Base-by-base conservation (phyloP, 192 early-diverging fungal genomes). In the Glomus cerebriforme region DNA sequence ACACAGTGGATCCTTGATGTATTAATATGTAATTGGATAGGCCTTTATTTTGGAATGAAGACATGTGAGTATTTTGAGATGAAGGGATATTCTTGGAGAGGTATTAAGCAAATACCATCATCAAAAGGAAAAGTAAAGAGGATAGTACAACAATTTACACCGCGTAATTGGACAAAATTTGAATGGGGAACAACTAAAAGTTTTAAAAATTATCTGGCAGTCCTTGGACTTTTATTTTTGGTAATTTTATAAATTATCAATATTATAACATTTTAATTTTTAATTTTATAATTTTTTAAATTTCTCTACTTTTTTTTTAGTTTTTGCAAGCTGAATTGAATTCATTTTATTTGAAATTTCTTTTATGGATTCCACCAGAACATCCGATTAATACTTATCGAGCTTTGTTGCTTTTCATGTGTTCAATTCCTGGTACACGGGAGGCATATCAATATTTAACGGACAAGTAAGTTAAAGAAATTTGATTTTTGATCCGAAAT, bases 61-160 rank as follows among this genome's bases (percentile, higher is more conserved):
- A 94, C 93, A 29, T 99, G 97, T 84, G 94, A 99, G 84, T 94
- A 97, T 84, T 96, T 96, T 83, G 94, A 95, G 75, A 91, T 97
- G 89, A 96, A 96, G 91, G 93, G 94, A 31, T 99, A 99, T 82
- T 96, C 95, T 2, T 99, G 96, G 95, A 92, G 94, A 82, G 95
- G 96, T 24, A 87, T 97, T 77, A 91, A 89, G 76, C 89, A 96
- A 71, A 97, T 99, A 81, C 90, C 87, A 35, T 90, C 94, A 22
- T 84, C 95, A 79, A 88, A 91, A 73, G 97, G 96, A 45, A 99
- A 96, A 85, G 80, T 96, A 31, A 93, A 92, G 71, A 89, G 97
- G 22, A 91, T 94, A 2, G 92, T 96, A 58, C 91, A 92, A 17
- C 97, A 99, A 84, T 97, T 99, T 71, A 97, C 96, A 31, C 97